Base-by-base conservation (phyloP, 352 stramenopile species). In the Pythium angustatum region DNA sequence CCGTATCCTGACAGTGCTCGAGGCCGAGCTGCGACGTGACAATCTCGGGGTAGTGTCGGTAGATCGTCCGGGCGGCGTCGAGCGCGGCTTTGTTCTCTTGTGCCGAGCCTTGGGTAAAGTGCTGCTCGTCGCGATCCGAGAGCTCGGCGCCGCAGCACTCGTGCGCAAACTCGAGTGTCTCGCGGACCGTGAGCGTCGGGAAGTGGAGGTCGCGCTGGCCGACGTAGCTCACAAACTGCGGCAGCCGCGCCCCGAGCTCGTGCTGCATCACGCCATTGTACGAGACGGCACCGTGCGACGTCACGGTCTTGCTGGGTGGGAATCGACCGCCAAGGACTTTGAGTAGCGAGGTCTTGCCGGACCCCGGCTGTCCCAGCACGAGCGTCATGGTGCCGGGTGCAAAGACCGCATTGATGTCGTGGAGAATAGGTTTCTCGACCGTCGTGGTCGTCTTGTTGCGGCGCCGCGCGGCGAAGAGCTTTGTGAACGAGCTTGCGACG, bases 81-180 rank as follows among this genome's bases (percentile, higher is more conserved):
- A 47, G 30, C 31, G 34, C 31, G 26, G 31, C 51, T 15, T 27
- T 34, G 21, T 58, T 58, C 53, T 85, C 69, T 3, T 58, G 30
- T 2, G 48, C 19, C 27, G 48, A 41, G 48, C 44, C 44, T 12
- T 50, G 21, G 6, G 44, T n/a, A n/a, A 50, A 31, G 44, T 50
- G 44, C 44, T 50, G 44, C 44, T 50, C 44, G 14, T 50, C 44
- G 36, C 53, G 31, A 47, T 33, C 15, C 21, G 17, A 17, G 61
- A 43, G 34, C 38, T 38, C n/a, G n/a, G 34, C 51, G 19, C 21
- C 51, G 34, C 34, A 30, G 62, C 87, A 97, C 64, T 92, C 81
- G 71, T 94, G 94, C 19, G 93, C 87, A 74, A 98, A 98, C 53
- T 90, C 76, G 65, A 98, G 87, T 17, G 94, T 98, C 69, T 98